Base-by-base conservation (phyloP, 2,329 filamentous ascomycete genomes). In the Aspergillus ochraceoroseus region DNA sequence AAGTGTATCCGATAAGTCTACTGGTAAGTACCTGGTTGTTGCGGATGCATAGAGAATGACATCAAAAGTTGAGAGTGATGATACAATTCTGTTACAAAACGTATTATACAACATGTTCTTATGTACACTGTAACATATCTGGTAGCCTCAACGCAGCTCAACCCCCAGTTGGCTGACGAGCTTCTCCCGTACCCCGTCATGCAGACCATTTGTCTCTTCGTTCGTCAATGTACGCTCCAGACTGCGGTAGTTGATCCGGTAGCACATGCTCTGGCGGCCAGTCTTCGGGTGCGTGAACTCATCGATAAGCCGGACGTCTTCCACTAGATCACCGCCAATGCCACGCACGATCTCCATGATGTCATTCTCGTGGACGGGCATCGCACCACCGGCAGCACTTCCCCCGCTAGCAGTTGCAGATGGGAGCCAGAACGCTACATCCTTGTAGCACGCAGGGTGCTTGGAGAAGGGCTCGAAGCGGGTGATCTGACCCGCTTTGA, bases 341-440 rank as follows among this genome's bases (percentile, higher is more conserved):
- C 82, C 82, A 51, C 92, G 81, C 12, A 95, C 85, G 41, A 95
- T 77, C 67, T 96, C 92, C 90, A 96, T 96, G 36, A 96, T 73
- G 64, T 98, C 92, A 66, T 96, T 96, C 63, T 94, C 89, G 63
- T 96, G 90, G 60, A 95, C 87, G 3, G 66, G 57, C 12, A 64
- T 48, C 17, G 59, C 53, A 20, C 67, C 65, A 32, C 65, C 61
- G 15, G 63, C 59, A 26, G 63, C 55, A 46, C 63, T 61, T 49
- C 64, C 52, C 46, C 64, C 59, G 53, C 49, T 56, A 46, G 58
- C 63, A 51, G 45, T 62, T 48, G 51, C 63, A 52, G 70, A 62
- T 12, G 64, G 70, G 39, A 96, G 69, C 92, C 92, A 98, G 66
- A 98, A 98, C 0, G 89, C 85, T 7, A 96, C 84, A 62, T 98